These are phyloP conservation scores for Tetrapisispora fleetii DNA, from an alignment of 805 yeast species.

Conservation along the genomic window DNA sequence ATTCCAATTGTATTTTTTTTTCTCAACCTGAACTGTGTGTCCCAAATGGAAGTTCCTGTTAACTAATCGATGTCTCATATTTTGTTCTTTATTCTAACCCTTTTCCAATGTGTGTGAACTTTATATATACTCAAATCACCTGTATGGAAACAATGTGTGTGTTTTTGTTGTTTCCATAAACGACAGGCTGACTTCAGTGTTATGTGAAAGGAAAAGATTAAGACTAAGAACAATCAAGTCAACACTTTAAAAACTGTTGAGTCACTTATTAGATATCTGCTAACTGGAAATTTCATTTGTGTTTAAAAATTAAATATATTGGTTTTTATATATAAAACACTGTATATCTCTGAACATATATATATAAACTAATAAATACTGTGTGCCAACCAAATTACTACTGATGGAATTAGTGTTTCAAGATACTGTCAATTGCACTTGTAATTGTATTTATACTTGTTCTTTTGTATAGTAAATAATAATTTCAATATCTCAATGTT, in stretches of 20 bases:
- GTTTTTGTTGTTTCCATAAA: background rate
- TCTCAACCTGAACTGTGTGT: background rate
- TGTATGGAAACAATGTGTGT: background rate
- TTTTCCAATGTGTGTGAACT: background rate
- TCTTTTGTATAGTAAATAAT: too few relatives aligned
- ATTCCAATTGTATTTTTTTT: background rate
- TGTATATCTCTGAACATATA: background rate
- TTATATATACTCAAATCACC: too few relatives aligned
- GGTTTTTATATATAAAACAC: background rate
- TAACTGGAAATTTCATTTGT: background rate
- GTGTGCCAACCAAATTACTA: background rate
- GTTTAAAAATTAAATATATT: background rate
- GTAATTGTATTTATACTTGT: too few relatives aligned
- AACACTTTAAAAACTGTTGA: too few relatives aligned
- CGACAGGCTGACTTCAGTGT: background rate
- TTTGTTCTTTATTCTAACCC: background rate
- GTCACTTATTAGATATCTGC: too few relatives aligned
- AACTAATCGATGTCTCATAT: background rate
- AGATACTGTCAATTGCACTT: background rate
- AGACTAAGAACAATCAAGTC: background rate
- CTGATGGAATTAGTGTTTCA: background rate
- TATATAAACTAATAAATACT: background rate
- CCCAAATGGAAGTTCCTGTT: background rate
- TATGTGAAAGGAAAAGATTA: background rate
- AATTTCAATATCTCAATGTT: background rate